Base-by-base conservation (phyloP, 169 alveolate genomes). In the Amoebophrya sp. region DNA sequence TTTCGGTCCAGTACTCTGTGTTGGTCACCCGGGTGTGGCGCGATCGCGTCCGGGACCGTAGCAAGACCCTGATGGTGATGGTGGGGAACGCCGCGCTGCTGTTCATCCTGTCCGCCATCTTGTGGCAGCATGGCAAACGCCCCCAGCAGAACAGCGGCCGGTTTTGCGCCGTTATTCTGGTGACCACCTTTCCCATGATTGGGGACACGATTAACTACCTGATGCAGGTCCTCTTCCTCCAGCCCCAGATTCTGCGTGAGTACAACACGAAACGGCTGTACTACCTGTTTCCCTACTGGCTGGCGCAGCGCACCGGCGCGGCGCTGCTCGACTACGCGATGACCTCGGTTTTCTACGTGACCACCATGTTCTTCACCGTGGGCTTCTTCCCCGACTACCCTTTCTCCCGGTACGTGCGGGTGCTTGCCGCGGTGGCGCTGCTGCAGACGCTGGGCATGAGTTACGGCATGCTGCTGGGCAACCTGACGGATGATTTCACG, bases 261-360 rank as follows among this genome's bases (percentile, higher is more conserved):
- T 66, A 66, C 83, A 66, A 18, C 83, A 66, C 83, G 83, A 66
- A 66, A 25, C 83, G 83, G 83, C 83, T 66, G 83, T 66, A 66
- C 18, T n/a, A 66, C 32, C 18, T 66, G 83, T 25, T 66, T 25
- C 83, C 83, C 29, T 66, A 66, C 83, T 66, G 83, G 83, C 83
- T 66, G 83, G 83, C 83, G 35, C 12, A 66, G 83, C 29, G 83
- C 39, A 66, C 83, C 83, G 83, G 83, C 39, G 0, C 29, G 1
- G 0, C 18, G 29, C 35, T 66, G 83, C 1, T n/a, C 83, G 83
- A 66, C 39, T 66, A 66, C 35, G 35, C 35, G 35, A 0, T 66
- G 7, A n/a, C 18, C 39, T 2, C 35, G 1, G 12, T 18, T 3
- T 3, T 66, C 83, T 66, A 12, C 83, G 1, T 25, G 38, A 12